A percentile compares a stretch with the other conserved stretches of the same genome.
phyloP scores from a whole-genome alignment of 2,329 filamentous ascomycete genomes.

The Dothistroma pini region DNA sequence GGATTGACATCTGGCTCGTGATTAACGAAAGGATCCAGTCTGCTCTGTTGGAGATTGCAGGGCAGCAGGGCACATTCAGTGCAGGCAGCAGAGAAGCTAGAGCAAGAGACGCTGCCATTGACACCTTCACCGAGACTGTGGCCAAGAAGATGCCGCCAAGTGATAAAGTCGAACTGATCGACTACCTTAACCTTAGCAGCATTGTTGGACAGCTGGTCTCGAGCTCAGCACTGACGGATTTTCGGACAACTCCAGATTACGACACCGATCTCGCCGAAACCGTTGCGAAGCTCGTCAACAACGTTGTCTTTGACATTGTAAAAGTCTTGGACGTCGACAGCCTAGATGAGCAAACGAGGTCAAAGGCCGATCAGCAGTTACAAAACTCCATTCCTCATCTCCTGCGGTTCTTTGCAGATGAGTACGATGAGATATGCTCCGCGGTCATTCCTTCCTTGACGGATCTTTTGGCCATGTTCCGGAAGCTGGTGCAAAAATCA shows the following conservation, averaged over 20 bases:
- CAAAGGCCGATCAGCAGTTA: slow-evolving; percentile 75
- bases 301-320: slow-evolving; percentile 79
- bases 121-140: slow-evolving; percentile 92
- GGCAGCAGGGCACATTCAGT: slow-evolving; percentile 59
- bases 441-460: slow-evolving; percentile 91
- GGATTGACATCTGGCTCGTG: slow-evolving; percentile 93
- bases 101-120: slow-evolving; percentile 85
- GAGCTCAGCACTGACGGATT: slow-evolving; percentile 75
- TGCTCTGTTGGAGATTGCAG: slow-evolving; percentile 80
- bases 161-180: slow-evolving; percentile 92
- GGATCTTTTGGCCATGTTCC: slow-evolving; percentile 85
- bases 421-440: slow-evolving; percentile 97
- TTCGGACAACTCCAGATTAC: slow-evolving; percentile 77
- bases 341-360: slow-evolving; percentile 60
- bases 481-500: slow-evolving; percentile 67
- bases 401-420: slow-evolving; percentile 91
- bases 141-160: slow-evolving; percentile 95
- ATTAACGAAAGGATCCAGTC: slow-evolving; percentile 86
- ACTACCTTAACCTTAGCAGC: slow-evolving; percentile 79
- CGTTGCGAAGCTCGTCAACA: slow-evolving; percentile 94
- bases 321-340: slow-evolving; percentile 72
- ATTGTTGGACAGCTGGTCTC: slow-evolving; percentile 83
- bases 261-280: slow-evolving; percentile 94
- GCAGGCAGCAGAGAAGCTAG: slow-evolving; percentile 62
- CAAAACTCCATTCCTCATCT: slow-evolving; percentile 82